Conservation (phyloP, 2,329 filamentous ascomycete species). For the Eutypa lata region DNA sequence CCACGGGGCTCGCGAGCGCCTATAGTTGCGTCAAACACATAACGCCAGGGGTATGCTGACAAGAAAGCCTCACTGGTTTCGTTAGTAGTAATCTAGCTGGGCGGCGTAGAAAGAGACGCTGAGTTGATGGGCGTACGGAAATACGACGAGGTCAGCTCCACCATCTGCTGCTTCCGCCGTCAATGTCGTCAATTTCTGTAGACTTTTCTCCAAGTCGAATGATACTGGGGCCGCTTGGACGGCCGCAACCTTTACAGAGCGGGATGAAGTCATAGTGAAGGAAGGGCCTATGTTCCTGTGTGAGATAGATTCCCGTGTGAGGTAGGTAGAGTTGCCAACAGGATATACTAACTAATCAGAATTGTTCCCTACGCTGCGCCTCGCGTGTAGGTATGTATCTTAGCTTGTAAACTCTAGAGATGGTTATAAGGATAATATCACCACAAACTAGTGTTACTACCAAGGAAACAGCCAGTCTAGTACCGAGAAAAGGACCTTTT, state of each 20-base stretch:
- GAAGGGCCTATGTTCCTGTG: too few relatives aligned
- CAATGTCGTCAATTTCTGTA: conserved; percentile 32
- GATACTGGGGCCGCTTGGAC: conserved; percentile 38
- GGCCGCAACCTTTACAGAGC: conserved; percentile 34
- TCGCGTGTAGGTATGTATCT: too few relatives aligned
- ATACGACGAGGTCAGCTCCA: conserved; percentile 37
- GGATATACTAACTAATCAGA: too few relatives aligned
- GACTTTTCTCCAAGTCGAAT: conserved; percentile 34
- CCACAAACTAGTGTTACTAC: too few relatives aligned
- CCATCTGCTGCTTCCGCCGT: conserved; percentile 31
- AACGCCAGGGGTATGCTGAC: conserved; percentile 40
- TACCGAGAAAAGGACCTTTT: too few relatives aligned
- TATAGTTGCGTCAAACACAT: conserved; percentile 40
- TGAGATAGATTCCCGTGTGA: too few relatives aligned
- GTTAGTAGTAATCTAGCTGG: background rate
- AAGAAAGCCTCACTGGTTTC: conserved; percentile 34
- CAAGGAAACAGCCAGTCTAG: too few relatives aligned
- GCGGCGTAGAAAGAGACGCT: background rate
- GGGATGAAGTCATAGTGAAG: conserved; percentile 11
- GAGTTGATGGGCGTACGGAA: conserved; percentile 31
- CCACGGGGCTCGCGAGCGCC: conserved; percentile 37
- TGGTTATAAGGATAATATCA: too few relatives aligned
- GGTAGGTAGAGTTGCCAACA: too few relatives aligned
- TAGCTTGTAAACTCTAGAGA: too few relatives aligned
- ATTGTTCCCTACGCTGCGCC: too few relatives aligned